Percentiles rank a stretch among this genome's conserved stretches.
Evolutionary conservation across 495 filamentous ascomycete species (phyloP).

Genomic region (Cercophora newfieldiana): DNA sequence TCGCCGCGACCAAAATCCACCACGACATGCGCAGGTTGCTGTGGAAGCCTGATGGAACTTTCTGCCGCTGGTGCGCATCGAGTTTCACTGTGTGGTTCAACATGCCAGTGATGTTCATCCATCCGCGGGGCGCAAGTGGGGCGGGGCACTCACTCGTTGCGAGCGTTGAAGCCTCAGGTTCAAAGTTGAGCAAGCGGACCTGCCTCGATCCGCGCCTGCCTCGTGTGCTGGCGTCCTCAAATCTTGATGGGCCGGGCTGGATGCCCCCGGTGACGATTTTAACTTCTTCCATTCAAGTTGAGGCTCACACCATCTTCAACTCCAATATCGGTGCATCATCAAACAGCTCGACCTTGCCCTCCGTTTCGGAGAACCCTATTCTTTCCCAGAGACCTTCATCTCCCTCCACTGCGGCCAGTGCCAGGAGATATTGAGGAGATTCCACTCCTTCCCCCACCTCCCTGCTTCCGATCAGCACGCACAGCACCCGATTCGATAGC

Average conservation of each 20-base stretch:
- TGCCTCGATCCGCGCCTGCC: too few species aligned
- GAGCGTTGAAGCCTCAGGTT: not conserved
- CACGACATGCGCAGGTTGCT: too few species aligned
- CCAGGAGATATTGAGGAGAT: constrained; percentile 18
- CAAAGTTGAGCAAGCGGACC: not conserved
- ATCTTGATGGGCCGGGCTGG: too few species aligned
- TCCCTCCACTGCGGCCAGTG: constrained; percentile 13
- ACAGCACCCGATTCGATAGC: constrained; percentile 9
- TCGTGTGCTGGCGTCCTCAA: too few species aligned
- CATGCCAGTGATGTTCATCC: too few species aligned
- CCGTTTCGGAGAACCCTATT: constrained; percentile 22
- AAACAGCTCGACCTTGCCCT: not conserved
- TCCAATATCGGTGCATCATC: not conserved
- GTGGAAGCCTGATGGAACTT: too few species aligned
- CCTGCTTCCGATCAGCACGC: constrained; percentile 16
- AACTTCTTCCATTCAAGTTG: too few species aligned
- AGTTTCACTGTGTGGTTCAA: too few species aligned
- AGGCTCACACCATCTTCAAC: constrained; percentile 4
- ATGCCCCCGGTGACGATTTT: too few species aligned
- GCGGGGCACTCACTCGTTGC: too few species aligned
- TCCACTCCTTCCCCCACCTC: not conserved
- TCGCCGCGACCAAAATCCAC: not conserved
- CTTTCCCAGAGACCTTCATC: not conserved
- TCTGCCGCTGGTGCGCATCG: too few species aligned
- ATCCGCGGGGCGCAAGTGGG: too few species aligned